Base-by-base conservation (phyloP, 2,329 filamentous ascomycete species). In the Neonectria hederae region DNA sequence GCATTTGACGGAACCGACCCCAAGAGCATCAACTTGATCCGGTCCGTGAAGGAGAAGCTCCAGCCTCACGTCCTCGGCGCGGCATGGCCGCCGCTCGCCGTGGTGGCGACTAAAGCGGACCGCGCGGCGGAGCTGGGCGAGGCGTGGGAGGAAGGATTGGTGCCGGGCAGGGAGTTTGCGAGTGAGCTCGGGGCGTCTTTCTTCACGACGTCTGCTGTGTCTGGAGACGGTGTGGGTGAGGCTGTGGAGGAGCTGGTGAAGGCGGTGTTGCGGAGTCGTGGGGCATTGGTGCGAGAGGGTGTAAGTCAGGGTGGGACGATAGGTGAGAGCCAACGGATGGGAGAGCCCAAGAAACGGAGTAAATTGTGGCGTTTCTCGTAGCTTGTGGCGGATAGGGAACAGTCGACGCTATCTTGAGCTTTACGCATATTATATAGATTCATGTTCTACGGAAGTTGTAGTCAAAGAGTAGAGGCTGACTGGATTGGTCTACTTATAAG, bases 181-280 rank as follows among this genome's bases (percentile, higher is more conserved):
- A 49, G 35, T 24, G 42, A 38, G 32, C 21, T 71, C 13, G 68
- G 59, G 35, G 68, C 48, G 17, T 57, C 59, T 40, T 70, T 70
- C 58, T 67, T 66, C 58, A 58, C 63, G 28, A 59, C 54, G 24
- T 69, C 68, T 26, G 58, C 68, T 26, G 58, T 69, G 51, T 67
- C 64, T 58, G 68, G 68, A 17, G 66, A 71, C 19, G 68, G 69
- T 10, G 64, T 71, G 10, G 65, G 65, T 48, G 68, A 70, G 56
- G 64, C 48, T 4, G 64, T 69, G 40, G 69, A 70, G 54, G 68
- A 70, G 59, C 42, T 70, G 59, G 59, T 64, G 45, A 59, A 60
- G 14, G 61, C 28, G 46, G 66, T 68, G 21, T 40, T 70, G 38
- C 60, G 63, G 57, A 49, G 38, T 28, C 60, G 61, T 45, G 68